Conservation (phyloP, 345 rosid species). For the Salix purpurea region DNA sequence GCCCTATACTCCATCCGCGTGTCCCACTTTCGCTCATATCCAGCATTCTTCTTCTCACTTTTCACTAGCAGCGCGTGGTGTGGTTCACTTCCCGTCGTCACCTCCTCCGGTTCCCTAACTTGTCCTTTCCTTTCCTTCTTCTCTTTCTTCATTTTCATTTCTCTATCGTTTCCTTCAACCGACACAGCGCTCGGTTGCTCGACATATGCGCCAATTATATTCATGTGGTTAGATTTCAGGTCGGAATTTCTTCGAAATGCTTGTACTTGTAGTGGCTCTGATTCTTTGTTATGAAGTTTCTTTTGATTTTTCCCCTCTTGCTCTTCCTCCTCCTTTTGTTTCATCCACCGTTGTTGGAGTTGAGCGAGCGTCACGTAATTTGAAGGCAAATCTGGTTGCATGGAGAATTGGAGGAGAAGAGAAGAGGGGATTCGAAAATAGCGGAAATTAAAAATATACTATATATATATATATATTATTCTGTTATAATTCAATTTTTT, state of each 20-base stretch:
- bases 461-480: no score
- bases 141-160: not conserved
- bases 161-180: not conserved
- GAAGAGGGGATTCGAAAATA: not conserved
- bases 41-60: conserved; percentile 2
- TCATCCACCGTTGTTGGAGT: conserved; percentile 21
- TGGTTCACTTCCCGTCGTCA: not conserved
- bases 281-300: not conserved
- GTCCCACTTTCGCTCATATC: not conserved
- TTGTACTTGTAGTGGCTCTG: not conserved
- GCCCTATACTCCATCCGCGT: not conserved
- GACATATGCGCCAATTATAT: not conserved
- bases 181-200: not conserved
- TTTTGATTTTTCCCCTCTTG: not conserved
- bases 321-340: not conserved
- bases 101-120: not conserved
- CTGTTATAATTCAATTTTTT: no score
- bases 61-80: conserved; percentile 1
- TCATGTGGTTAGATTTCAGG: not conserved
- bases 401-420: not conserved
- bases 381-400: conserved; percentile 16
- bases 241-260: not conserved
- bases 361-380: conserved; percentile 24
- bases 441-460: no score
- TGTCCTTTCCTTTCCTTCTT: not conserved